Evolutionary conservation across 2,329 filamentous ascomycete species (phyloP).

Genomic region (Myotisia sp.): DNA sequence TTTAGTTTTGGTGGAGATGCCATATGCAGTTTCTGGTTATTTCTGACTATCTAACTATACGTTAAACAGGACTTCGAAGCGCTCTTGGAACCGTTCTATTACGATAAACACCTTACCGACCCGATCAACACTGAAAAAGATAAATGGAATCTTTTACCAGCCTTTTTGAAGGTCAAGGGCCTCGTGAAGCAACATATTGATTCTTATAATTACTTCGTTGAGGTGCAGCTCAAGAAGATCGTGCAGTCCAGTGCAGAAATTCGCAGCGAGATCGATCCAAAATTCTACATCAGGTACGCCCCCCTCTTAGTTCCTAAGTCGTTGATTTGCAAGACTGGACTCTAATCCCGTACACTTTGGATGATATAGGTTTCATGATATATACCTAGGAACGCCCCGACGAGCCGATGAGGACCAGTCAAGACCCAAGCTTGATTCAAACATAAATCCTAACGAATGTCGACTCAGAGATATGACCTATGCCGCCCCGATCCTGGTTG

Average conservation of each 20-base stretch:
- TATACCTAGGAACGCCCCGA: slow-evolving; percentile 69
- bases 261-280: slow-evolving; percentile 79
- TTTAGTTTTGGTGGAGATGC: no score
- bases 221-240: slow-evolving; percentile 93
- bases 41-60: background rate
- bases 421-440: slow-evolving; percentile 40
- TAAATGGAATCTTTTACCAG: slow-evolving; percentile 92
- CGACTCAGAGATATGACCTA: slow-evolving; percentile 96
- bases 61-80: slow-evolving; percentile 43
- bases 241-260: slow-evolving; percentile 80
- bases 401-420: slow-evolving; percentile 60
- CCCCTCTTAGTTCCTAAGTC: background rate
- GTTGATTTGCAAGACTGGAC: slow-evolving; percentile 1
- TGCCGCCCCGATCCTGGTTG: slow-evolving; percentile 81
- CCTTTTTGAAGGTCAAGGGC: slow-evolving; percentile 96
- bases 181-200: slow-evolving; percentile 96
- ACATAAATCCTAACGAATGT: slow-evolving; percentile 86
- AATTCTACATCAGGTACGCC: slow-evolving; percentile 67
- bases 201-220: slow-evolving; percentile 96
- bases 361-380: slow-evolving; percentile 61
- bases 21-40: background rate
- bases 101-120: slow-evolving; percentile 52
- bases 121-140: slow-evolving; percentile 59
- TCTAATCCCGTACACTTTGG: background rate
- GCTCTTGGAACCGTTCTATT: slow-evolving; percentile 55